Percentiles rank a stretch among this genome's conserved stretches.
These are phyloP conservation scores for Rhinocladiella similis DNA, from an alignment of 2,329 filamentous ascomycete genomes.

Conservation along the genomic window DNA sequence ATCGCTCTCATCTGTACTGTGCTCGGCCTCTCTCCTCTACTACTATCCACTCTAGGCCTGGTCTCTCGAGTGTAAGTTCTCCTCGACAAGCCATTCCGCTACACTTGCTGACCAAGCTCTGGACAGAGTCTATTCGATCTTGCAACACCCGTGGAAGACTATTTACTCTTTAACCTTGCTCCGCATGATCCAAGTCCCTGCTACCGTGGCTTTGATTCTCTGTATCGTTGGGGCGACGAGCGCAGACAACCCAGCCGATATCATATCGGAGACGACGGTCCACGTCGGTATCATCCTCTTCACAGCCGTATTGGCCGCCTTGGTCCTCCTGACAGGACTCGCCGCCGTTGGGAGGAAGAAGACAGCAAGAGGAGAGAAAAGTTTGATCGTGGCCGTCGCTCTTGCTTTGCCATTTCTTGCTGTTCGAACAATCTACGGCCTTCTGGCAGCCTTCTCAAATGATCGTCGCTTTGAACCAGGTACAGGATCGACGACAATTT, in stretches of 20 bases:
- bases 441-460: conserved; percentile 32
- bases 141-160: conserved; percentile 24
- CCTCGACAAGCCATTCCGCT: background rate
- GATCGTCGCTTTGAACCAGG: conserved; percentile 29
- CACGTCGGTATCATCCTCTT: conserved; percentile 32
- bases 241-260: conserved; percentile 25
- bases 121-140: conserved; percentile 17
- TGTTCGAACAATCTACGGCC: conserved; percentile 34
- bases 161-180: conserved; percentile 28
- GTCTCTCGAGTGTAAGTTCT: background rate
- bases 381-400: conserved; percentile 32
- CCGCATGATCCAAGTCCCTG: conserved; percentile 31
- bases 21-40: conserved; percentile 26
- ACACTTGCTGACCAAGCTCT: too few relatives aligned
- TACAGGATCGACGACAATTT: conserved; percentile 31
- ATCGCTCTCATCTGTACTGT: conserved; percentile 32
- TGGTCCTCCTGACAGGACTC: conserved; percentile 27
- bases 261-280: conserved; percentile 28
- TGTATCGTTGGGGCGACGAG: conserved; percentile 31
- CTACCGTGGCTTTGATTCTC: conserved; percentile 32
- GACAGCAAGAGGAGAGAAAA: conserved; percentile 32
- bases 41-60: conserved; percentile 13
- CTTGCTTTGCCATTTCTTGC: conserved; percentile 34
- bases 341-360: conserved; percentile 24
- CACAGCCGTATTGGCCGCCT: conserved; percentile 29